These are phyloP conservation scores for Chrysoporthe puriensis DNA, from an alignment of 2,329 filamentous ascomycete species.

Conservation along the genomic window DNA sequence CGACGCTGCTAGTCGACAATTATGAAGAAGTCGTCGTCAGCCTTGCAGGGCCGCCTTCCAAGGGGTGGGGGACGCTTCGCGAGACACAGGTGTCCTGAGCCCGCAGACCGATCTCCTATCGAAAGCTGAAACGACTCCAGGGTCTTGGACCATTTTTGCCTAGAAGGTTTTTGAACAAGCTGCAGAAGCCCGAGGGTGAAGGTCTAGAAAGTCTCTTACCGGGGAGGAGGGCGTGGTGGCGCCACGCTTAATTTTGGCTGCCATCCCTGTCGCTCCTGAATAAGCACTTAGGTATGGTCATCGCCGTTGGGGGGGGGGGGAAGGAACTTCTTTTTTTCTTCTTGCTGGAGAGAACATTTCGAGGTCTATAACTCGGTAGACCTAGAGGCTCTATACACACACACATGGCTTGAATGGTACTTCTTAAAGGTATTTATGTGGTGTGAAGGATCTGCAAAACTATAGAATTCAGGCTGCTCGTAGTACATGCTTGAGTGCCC, in stretches of 20 bases:
- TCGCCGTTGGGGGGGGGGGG: not conserved
- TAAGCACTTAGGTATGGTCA: not conserved
- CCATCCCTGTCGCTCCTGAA: not conserved
- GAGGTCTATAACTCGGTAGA: too few species aligned
- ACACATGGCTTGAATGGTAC: too few species aligned
- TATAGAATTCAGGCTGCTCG: too few species aligned
- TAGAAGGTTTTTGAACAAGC: not conserved
- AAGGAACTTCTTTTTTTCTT: not conserved
- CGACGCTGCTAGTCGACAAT: not conserved
- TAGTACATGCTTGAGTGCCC: too few species aligned
- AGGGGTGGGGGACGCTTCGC: not conserved
- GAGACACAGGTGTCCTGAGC: not conserved
- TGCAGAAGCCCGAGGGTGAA: constrained; percentile 3
- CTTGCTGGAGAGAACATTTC: not conserved
- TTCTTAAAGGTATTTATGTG: too few species aligned
- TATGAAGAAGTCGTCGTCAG: constrained; percentile 4
- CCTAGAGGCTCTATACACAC: too few species aligned
- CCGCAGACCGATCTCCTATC: constrained; percentile 1
- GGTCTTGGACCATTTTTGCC: not conserved
- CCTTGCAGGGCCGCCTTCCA: constrained; percentile 1
- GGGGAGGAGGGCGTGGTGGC: not conserved
- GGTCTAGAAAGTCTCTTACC: not conserved
- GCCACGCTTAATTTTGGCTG: constrained; percentile 4
- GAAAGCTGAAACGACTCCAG: not conserved
- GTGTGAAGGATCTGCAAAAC: too few species aligned